These are phyloP conservation scores for Clavispora vitiphila DNA, from an alignment of 805 yeast species.

Conservation along the genomic window DNA sequence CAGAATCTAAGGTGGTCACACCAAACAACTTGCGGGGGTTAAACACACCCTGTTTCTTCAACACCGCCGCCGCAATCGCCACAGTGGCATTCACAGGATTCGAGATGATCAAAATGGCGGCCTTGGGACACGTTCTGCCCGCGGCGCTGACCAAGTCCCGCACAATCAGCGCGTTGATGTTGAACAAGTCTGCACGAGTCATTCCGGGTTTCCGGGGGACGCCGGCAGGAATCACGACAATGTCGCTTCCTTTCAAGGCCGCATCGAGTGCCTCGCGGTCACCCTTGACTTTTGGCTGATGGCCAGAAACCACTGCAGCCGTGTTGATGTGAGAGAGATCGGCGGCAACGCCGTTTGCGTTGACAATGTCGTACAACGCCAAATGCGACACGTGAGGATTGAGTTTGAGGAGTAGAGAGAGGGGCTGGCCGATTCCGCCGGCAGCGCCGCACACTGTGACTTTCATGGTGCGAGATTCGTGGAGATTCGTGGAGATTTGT, in stretches of 20 bases:
- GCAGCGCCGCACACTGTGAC: constrained; percentile 48
- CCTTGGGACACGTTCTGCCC: constrained; percentile 36
- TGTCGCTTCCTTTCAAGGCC: constrained; percentile 34
- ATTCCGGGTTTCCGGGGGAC: constrained; percentile 47
- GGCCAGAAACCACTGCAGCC: constrained; percentile 35
- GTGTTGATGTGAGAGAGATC: constrained; percentile 41
- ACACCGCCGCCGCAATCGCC: constrained; percentile 45
- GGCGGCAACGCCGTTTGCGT: constrained; percentile 44
- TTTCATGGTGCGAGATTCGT: constrained; percentile 27
- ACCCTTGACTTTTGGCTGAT: constrained; percentile 35
- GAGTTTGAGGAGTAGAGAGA: constrained; percentile 38
- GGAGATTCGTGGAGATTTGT: background rate
- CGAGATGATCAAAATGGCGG: constrained; percentile 41
- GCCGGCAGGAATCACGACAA: constrained; percentile 44
- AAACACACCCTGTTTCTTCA: constrained; percentile 42
- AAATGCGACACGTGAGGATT: constrained; percentile 35
- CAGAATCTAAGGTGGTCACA: constrained; percentile 42
- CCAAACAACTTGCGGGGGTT: constrained; percentile 43
- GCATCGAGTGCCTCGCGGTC: constrained; percentile 32
- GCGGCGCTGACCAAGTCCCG: constrained; percentile 39
- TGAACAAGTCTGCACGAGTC: constrained; percentile 45
- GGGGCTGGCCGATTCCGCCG: constrained; percentile 46
- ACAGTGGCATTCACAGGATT: constrained; percentile 46
- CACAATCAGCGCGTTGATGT: constrained; percentile 41
- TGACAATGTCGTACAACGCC: constrained; percentile 40